Conservation (phyloP, 805 yeast species). For the Torulaspora franciscae region DNA sequence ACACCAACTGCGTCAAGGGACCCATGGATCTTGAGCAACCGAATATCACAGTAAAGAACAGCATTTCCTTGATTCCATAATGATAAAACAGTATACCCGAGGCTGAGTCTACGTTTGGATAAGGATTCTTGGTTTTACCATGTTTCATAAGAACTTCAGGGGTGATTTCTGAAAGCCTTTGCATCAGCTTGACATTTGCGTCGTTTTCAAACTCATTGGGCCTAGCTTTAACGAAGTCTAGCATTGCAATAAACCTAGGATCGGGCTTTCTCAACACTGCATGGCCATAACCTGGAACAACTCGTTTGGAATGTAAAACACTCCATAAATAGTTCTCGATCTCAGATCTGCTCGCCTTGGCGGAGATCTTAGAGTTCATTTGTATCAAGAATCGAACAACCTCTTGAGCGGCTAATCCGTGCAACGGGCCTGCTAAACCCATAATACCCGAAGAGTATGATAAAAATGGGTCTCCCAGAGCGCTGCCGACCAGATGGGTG, state of each 20-base stretch:
- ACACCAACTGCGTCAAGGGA: constrained; percentile 69
- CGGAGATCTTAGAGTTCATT: constrained; percentile 48
- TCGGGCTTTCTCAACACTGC: constrained; percentile 81
- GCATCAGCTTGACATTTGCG: constrained; percentile 61
- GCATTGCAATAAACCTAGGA: constrained; percentile 73
- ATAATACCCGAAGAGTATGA: constrained; percentile 74
- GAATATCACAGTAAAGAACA: constrained; percentile 74
- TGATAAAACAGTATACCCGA: constrained; percentile 76
- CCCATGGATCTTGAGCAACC: constrained; percentile 82
- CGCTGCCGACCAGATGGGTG: constrained; percentile 74
- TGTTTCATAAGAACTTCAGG: constrained; percentile 71
- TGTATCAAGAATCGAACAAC: constrained; percentile 68
- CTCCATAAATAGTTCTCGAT: constrained; percentile 69
- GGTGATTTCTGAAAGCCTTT: constrained; percentile 61
- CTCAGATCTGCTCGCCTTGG: constrained; percentile 35
- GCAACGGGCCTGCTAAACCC: constrained; percentile 84
- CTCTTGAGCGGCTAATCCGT: constrained; percentile 83
- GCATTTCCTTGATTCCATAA: constrained; percentile 68
- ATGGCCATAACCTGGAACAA: constrained; percentile 85
- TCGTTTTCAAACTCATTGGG: constrained; percentile 55
- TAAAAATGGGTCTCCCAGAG: constrained; percentile 69
- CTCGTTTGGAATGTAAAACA: constrained; percentile 65
- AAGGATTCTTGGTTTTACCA: constrained; percentile 83
- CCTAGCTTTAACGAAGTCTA: constrained; percentile 55
- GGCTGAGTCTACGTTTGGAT: constrained; percentile 78